Evolutionary conservation across 2,329 filamentous ascomycete species (phyloP), one percentile per base, ranked within the genome.

Genomic region (Pleurostoma richardsiae): DNA sequence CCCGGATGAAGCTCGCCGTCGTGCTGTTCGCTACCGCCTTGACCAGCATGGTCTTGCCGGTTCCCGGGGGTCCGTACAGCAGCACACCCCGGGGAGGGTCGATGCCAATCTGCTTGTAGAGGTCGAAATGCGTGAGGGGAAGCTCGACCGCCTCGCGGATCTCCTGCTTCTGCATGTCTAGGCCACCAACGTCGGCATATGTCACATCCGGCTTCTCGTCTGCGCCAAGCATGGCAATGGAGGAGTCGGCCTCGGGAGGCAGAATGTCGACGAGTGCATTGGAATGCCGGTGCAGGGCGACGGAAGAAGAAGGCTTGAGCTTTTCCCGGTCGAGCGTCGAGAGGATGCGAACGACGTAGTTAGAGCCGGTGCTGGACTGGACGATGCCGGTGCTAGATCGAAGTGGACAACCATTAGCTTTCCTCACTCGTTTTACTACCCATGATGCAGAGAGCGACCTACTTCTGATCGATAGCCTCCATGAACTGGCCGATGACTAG

Each of bases 121-220:
- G 85, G 68, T 97, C 92, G 67, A 97, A 97, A 69, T 97, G 94
- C 52, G 92, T 96, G 59, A 99, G 77, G 31, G 94, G 94, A 54
- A 99, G 77, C 76, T 99, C 94, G 45, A 99, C 94, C 8, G 94
- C 94, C 72, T 99, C 94, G 55, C 94, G 82, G 55, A 99, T 99
- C 71, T 99, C 94, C 73, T 99, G 94, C 77, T 99, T 99, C 73
- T 99, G 94, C 94, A 99, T 99, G 62, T 99, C 94, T 55, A 97
- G 73, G 42, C 94, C 94, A 75, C 94, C 94, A 52, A 99, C 94
- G 68, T 99, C 94, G 52, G 91, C 92, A 61, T 99, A 99, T 40
- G 91, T 95, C 50, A 99, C 89, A 68, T 99, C 94, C 31, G 94
- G 94, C 79, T 97, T 99, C 80, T 99, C 94, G 62, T 96, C 88